phyloP scores from a whole-genome alignment of 768 basidiomycete species.

The Boletus sp. region DNA sequence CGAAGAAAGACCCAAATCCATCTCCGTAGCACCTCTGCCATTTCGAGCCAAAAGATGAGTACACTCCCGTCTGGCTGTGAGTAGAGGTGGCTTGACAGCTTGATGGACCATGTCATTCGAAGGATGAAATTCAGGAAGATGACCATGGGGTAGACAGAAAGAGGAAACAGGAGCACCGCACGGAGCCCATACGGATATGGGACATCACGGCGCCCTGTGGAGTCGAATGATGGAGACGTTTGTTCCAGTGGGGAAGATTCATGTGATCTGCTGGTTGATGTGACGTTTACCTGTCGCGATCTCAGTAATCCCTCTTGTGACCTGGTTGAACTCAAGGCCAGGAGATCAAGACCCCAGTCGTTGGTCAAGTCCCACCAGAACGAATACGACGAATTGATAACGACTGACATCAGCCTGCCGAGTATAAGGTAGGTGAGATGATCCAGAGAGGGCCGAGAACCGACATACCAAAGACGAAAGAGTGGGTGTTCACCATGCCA shows the following conservation, averaged over 20 bases:
- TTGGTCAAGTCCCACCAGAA: conserved; percentile 99
- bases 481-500: conserved; percentile 78
- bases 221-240: conserved; percentile 17
- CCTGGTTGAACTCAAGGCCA: conserved; percentile 39
- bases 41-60: conserved; percentile 86
- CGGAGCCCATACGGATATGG: conserved; percentile 73
- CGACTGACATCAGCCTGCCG: conserved; percentile 75
- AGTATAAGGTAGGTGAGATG: conserved; percentile 2
- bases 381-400: conserved; percentile 88
- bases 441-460: not conserved
- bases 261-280: conserved; percentile 19
- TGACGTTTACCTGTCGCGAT: conserved; percentile 39
- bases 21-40: conserved; percentile 81
- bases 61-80: conserved; percentile 71
- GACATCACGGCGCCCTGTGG: conserved; percentile 9
- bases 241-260: not conserved
- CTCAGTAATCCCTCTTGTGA: conserved; percentile 33
- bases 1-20: conserved; percentile 99
- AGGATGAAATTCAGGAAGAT: conserved; percentile 82
- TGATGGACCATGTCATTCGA: conserved; percentile 92
- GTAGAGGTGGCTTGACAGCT: conserved; percentile 84
- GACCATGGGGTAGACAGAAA: conserved; percentile 79
- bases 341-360: conserved; percentile 90
- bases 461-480: conserved; percentile 78
- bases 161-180: conserved; percentile 68